Evolutionary conservation across 2,329 filamentous ascomycete genomes (phyloP), one percentile per base, ranked within the genome.

Genomic region (Escovopsis sp.): DNA sequence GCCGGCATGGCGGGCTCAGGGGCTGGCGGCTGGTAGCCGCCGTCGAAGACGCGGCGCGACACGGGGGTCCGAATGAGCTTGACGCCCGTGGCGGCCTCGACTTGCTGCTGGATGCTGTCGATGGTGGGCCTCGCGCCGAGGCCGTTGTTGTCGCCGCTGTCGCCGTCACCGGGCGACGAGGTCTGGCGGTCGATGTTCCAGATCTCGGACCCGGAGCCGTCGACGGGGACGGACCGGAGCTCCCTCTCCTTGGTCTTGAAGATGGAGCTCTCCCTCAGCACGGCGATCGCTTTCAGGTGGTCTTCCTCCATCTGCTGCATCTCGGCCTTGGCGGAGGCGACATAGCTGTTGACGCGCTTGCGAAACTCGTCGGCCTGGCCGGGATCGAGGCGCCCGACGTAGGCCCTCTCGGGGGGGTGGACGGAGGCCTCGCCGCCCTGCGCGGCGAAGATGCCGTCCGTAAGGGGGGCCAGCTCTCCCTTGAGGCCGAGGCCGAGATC

Each of bases 281-380:
- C 79, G 17, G 76, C 73, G 60, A 96, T 70, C 38, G 77, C 71
- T 48, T 74, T 75, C 3, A 74, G 76, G 54, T 98, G 88, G 19
- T 79, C 73, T 25, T 71, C 72, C 56, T 85, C 84, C 71, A 96
- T 77, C 45, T 74, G 76, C 46, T 87, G 80, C 37, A 96, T 85
- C 48, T 96, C 87, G 1, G 73, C 73, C 41, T 82, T 74, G 34
- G 83, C 80, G 19, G 80, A 72, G 8, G 72, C 68, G 10, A 90
- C 68, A 49, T 81, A 79, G 33, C 79, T 72, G 16, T 72, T 62
- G 2, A 87, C 81, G 26, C 86, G 75, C 50, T 80, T 79, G 38
- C 80, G 76, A 55, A 96, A 94, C 45, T 90, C 79, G 31, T 84
- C 78, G 1, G 87, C 74, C 48, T 88, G 74, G n/a, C 73, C 80